These are phyloP conservation scores for Globisporangium abappressorium DNA, from an alignment of 352 stramenopile genomes.

Conservation along the genomic window DNA sequence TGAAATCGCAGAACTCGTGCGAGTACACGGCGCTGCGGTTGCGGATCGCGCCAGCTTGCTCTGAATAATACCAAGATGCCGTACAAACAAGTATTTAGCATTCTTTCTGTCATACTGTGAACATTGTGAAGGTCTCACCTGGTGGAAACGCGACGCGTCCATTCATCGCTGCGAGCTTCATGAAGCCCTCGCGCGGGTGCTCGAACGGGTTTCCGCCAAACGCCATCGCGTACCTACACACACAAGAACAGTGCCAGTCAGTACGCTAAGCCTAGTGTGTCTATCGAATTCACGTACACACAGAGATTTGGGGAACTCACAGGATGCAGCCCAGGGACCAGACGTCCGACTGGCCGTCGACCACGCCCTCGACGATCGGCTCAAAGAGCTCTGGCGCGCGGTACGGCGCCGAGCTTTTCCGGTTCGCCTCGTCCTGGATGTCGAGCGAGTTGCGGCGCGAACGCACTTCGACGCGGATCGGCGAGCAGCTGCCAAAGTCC, in stretches of 20 bases:
- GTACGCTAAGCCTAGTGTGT: neutral
- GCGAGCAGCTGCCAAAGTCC: conserved; percentile 81
- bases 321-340: conserved; percentile 84
- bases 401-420: conserved; percentile 82
- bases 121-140: conserved; percentile 23
- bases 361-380: conserved; percentile 47
- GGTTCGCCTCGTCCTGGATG: conserved; percentile 74
- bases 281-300: neutral
- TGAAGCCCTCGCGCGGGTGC: conserved; percentile 75
- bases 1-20: conserved; percentile 84
- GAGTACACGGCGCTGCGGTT: conserved; percentile 69
- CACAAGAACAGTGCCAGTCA: conserved; percentile 7
- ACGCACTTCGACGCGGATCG: conserved; percentile 63
- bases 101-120: neutral
- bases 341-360: conserved; percentile 82
- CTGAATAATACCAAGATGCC: conserved; percentile 17
- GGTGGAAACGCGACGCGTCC: conserved; percentile 73
- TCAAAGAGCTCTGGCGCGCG: conserved; percentile 85
- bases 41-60: conserved; percentile 61
- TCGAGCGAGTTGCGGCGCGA: conserved; percentile 72
- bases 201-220: conserved; percentile 84
- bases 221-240: conserved; percentile 72
- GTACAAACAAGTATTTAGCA: neutral
- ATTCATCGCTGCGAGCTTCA: conserved; percentile 82
- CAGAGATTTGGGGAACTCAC: conserved; percentile 27